A percentile compares a stretch with the other conserved stretches of the same genome.
These are phyloP conservation scores for Zymoseptoria ardabiliae DNA, from an alignment of 2,329 filamentous ascomycete species.

Conservation along the genomic window DNA sequence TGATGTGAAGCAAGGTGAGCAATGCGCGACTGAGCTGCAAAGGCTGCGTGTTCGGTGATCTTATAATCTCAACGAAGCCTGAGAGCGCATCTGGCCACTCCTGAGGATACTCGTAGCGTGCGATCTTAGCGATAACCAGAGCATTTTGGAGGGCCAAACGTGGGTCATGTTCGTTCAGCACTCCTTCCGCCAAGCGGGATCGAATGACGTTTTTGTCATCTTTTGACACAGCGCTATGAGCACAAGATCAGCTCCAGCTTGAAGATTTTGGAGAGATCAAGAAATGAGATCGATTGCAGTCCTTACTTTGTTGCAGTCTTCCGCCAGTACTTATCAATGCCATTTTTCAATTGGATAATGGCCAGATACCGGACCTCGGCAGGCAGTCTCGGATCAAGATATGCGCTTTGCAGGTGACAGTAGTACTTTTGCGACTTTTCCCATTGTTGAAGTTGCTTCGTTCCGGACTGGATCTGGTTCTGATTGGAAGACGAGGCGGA, in stretches of 20 bases:
- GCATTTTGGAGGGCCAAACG: conserved; percentile 81
- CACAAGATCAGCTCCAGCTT: background rate
- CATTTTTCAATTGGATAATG: conserved; percentile 92
- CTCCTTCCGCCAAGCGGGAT: conserved; percentile 65
- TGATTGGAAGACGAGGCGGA: conserved; percentile 42
- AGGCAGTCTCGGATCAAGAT: conserved; percentile 70
- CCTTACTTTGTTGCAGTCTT: conserved; percentile 61
- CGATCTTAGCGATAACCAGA: conserved; percentile 76
- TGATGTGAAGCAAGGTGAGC: conserved; percentile 70
- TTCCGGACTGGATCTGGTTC: conserved; percentile 45
- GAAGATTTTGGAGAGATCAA: background rate
- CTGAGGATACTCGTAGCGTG: conserved; percentile 79
- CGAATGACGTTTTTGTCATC: conserved; percentile 74
- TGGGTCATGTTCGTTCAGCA: conserved; percentile 66
- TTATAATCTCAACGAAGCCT: conserved; percentile 55
- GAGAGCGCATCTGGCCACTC: conserved; percentile 63
- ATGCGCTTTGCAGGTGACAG: conserved; percentile 54
- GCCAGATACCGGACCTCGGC: conserved; percentile 77
- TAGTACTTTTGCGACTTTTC: conserved; percentile 43
- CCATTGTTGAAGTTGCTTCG: conserved; percentile 47
- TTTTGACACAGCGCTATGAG: conserved; percentile 48
- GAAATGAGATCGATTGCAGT: background rate
- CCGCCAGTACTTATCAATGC: conserved; percentile 91
- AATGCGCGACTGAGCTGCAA: conserved; percentile 65
- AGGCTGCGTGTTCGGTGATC: conserved; percentile 28